Base-by-base conservation (phyloP, 257 asterid species). In the Thymus quinquecostatus region DNA sequence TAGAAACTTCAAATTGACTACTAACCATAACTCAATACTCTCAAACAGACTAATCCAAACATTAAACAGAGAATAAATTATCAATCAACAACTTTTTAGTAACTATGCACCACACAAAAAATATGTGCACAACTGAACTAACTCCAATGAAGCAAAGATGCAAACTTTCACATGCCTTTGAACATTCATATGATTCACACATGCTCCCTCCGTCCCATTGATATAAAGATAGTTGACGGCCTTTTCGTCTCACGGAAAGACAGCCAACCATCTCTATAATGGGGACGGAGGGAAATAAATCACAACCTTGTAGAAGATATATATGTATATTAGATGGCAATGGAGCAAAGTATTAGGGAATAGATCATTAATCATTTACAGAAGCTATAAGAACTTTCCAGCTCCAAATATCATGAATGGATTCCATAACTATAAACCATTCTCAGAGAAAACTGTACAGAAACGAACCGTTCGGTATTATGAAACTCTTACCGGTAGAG, bases 371-470 rank as follows among this genome's bases (percentile, higher is more conserved):
- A 33, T 12, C 10, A 59, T 59, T 59, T 34, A 59, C 64, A 59
- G 45, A 32, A 6, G 45, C 40, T 30, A 57, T 38, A 30, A 30
- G 5, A 4, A 5, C 2, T 53, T 21, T 21, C 27, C 10, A 53
- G 59, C 56, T 56, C 55, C 54, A 7, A 55, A 70, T 60, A 30
- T 60, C 11, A 59, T 11, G 28, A 60, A 49, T 14, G 38, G 41
- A 38, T 38, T 10, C 50, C 21, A 14, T 43, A 8, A 55, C 41
- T 7, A 38, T 38, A 6, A 60, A 41, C 70, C 75, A 64, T 12
- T 57, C 34, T 29, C 38, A 32, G 29, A 32, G 29, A 55, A 78
- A 58, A 43, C 76, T 78, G 60, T 73, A 73, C 76, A 78, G 29
- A 21, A 64, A 60, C 41, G 60, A 64, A 49, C 13, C 12, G 11